Evolutionary conservation across 2,329 filamentous ascomycete species (phyloP).

Genomic region (Aspergillus nomiae): DNA sequence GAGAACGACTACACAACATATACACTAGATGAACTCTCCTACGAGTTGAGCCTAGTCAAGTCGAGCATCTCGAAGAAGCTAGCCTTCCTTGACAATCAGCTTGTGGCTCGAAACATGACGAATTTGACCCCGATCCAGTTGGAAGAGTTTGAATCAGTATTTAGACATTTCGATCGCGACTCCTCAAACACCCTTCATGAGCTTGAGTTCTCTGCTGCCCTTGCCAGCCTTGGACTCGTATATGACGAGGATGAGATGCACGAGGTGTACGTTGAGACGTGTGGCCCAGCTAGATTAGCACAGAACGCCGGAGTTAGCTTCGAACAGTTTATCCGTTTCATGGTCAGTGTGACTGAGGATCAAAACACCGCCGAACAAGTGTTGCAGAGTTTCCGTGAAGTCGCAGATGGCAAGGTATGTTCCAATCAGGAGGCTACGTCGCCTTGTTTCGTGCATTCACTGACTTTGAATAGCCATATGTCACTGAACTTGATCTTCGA

Average conservation of each 20-base stretch:
- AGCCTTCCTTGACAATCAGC: slow-evolving; percentile 95
- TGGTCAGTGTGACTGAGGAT: slow-evolving; percentile 98
- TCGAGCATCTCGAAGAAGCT: slow-evolving; percentile 94
- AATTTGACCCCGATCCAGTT: slow-evolving; percentile 97
- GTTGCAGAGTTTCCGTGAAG: slow-evolving; percentile 95
- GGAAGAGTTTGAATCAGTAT: slow-evolving; percentile 97
- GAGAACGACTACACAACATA: slow-evolving; percentile 99
- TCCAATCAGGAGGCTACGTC: background rate
- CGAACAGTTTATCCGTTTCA: slow-evolving; percentile 98
- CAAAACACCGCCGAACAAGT: slow-evolving; percentile 99
- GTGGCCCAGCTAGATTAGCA: slow-evolving; percentile 59
- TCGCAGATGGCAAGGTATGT: slow-evolving; percentile 86
- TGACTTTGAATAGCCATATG: slow-evolving; percentile 67
- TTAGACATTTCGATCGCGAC: slow-evolving; percentile 95
- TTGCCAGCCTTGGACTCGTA: slow-evolving; percentile 91
- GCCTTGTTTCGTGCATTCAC: slow-evolving; percentile 9
- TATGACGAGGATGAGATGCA: slow-evolving; percentile 99
- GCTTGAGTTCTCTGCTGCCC: slow-evolving; percentile 90
- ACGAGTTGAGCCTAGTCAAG: slow-evolving; percentile 89
- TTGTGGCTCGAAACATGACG: slow-evolving; percentile 97
- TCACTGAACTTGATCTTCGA: slow-evolving; percentile 94
- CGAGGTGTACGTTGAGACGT: slow-evolving; percentile 87
- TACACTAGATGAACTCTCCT: slow-evolving; percentile 92
- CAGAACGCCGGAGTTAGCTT: slow-evolving; percentile 77
- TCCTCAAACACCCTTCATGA: slow-evolving; percentile 87